These are phyloP conservation scores for Ligustrum vulgare DNA, from an alignment of 257 asterid genomes.

Conservation along the genomic window DNA sequence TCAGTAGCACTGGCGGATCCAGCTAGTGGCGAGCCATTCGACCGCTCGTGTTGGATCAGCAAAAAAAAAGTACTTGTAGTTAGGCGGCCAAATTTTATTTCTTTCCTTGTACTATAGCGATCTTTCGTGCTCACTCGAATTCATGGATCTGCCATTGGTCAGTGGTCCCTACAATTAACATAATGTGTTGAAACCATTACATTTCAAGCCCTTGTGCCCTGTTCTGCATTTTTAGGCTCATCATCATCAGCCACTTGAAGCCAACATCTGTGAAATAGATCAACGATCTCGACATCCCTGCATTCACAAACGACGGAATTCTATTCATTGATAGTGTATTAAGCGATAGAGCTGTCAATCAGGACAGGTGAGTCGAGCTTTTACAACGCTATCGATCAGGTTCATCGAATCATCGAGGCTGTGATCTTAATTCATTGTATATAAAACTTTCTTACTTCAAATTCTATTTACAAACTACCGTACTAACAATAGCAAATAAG, in stretches of 20 bases:
- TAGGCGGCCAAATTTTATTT: too few relatives aligned
- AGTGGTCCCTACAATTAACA: slow-evolving; percentile 15
- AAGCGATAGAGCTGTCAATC: too few relatives aligned
- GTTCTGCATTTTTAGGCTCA: slow-evolving; percentile 27
- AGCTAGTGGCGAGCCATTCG: too few relatives aligned
- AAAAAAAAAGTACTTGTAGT: too few relatives aligned
- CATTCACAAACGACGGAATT: slow-evolving; percentile 14
- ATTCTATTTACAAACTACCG: too few relatives aligned
- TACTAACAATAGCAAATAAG: background rate
- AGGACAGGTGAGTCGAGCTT: background rate
- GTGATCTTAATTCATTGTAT: background rate
- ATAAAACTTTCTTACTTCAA: background rate
- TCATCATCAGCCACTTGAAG: slow-evolving; percentile 40
- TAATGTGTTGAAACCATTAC: slow-evolving; percentile 24
- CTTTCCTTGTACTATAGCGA: too few relatives aligned
- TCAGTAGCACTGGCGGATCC: too few relatives aligned
- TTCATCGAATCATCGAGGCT: background rate
- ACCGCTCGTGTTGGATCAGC: too few relatives aligned
- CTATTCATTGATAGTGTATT: background rate
- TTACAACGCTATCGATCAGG: background rate
- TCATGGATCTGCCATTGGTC: too few relatives aligned
- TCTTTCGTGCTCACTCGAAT: too few relatives aligned
- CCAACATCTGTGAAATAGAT: slow-evolving; percentile 55
- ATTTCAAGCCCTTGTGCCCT: slow-evolving; percentile 17
- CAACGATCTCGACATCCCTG: slow-evolving; percentile 47